Base-by-base conservation (phyloP, 75 land plant species). In the Pinus tabuliformis region DNA sequence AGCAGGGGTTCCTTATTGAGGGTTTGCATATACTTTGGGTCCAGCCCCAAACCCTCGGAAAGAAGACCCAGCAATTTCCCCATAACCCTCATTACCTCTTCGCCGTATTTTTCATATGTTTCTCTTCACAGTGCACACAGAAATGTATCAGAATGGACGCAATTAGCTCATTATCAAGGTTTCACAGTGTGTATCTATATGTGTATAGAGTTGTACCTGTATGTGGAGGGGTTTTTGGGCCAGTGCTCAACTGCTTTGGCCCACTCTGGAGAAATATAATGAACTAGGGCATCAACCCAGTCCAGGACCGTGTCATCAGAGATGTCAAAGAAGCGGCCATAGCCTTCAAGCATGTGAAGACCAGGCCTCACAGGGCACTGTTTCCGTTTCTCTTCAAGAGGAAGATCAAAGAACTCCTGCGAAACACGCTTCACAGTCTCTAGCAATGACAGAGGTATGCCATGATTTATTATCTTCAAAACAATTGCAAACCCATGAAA, bases 261-360 rank as follows among this genome's bases (percentile, higher is more conserved):
- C 33, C 33, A 33, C 33, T 33, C 33, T 33, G 33, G 33, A 33
- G 33, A 33, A 33, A 33, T 33, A 33, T 33, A 33, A 33, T 33
- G 33, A 33, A 33, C 33, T 1, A 33, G 33, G 18, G 58, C 57
- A 73, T 73, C 74, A 22, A 52, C 74, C 74, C 74, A 73, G 20
- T 73, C 74, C 57, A 73, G 59, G 54, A 63, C 17, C 22, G 74
- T 73, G 20, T 52, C 74, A 13, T 73, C 74, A 0, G 74, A 33
- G 33, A 33, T 1, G 33, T 33, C 33, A 33, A 33, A 33, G 33
- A 33, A 33, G 1, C 33, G 33, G 33, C 74, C 74, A 22, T 73
- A 73, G 57, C 74, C 74, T 45, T 45, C 57, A 22, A 56, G 74
- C 28, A 33, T 33, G 1, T 33, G 33, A 33, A 1, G 33, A 33